Evolutionary conservation across 129 eudicot species (phyloP).

Genomic region (Oenanthe sinensis): DNA sequence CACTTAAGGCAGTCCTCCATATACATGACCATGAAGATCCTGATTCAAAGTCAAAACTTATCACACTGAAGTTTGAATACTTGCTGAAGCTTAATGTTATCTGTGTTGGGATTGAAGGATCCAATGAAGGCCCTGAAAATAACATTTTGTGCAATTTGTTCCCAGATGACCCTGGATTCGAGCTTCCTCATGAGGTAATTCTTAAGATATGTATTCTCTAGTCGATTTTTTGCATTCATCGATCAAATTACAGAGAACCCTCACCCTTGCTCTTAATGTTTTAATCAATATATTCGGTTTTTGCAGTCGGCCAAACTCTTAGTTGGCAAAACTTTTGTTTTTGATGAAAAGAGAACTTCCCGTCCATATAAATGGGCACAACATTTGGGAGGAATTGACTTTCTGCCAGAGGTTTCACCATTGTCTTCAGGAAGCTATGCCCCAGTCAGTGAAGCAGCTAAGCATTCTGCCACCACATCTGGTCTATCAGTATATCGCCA

Average conservation of each 20-base stretch:
- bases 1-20: conserved; percentile 66
- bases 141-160: conserved; percentile 82
- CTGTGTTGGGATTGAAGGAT: conserved; percentile 80
- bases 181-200: conserved; percentile 89
- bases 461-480: conserved; percentile 41
- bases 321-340: conserved; percentile 43
- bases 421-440: conserved; percentile 35
- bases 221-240: not conserved
- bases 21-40: conserved; percentile 57
- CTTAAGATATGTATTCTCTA: not conserved
- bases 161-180: conserved; percentile 86
- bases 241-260: not conserved
- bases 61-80: conserved; percentile 73
- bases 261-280: conserved; percentile 1
- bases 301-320: conserved; percentile 79
- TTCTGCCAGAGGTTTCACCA: conserved; percentile 92
- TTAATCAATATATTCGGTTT: conserved; percentile 14
- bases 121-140: conserved; percentile 55
- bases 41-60: conserved; percentile 53
- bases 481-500: conserved; percentile 77
- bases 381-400: conserved; percentile 93
- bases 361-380: conserved; percentile 98
- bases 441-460: conserved; percentile 35
- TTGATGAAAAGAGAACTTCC: conserved; percentile 64
- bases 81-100: conserved; percentile 69